Conservation (phyloP, 768 basidiomycete species). For the Podaxis sp. region DNA sequence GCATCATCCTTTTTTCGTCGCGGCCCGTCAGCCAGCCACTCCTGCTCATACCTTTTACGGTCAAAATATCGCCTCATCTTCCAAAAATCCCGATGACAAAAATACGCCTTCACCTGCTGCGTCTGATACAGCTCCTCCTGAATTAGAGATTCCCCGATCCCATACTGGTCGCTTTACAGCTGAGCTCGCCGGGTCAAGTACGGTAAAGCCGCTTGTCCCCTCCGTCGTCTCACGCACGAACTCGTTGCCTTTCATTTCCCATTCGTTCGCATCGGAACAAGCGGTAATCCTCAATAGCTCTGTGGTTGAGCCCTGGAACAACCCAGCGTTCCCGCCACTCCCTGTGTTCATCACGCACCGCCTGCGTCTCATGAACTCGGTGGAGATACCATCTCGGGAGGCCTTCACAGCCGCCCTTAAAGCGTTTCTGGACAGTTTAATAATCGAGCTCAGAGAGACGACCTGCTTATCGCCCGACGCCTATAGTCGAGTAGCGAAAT, state of each 20-base stretch:
- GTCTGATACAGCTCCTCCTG: conserved; percentile 17
- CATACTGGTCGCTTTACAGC: conserved; percentile 34
- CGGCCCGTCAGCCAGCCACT: conserved; percentile 2
- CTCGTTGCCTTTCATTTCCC: conserved; percentile 45
- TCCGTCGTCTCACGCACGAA: conserved; percentile 24
- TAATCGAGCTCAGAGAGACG: conserved; percentile 58
- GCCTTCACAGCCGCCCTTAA: conserved; percentile 51
- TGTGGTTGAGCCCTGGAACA: conserved; percentile 57
- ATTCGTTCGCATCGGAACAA: conserved; percentile 37
- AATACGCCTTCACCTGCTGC: conserved; percentile 16
- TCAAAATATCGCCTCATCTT: conserved; percentile 43
- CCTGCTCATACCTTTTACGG: conserved; percentile 44
- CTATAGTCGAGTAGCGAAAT: conserved; percentile 52
- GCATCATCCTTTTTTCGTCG: conserved; percentile 13
- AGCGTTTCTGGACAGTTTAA: conserved; percentile 50
- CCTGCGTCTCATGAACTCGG: conserved; percentile 50
- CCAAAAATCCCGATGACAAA: neutral
- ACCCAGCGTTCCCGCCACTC: conserved; percentile 59
- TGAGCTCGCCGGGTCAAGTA: conserved; percentile 22
- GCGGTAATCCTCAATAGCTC: conserved; percentile 38
- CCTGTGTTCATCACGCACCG: conserved; percentile 55
- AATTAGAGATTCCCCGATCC: conserved; percentile 24
- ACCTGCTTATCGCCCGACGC: conserved; percentile 54
- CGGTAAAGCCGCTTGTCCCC: conserved; percentile 24
- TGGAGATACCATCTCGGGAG: conserved; percentile 59